These are phyloP conservation scores for Geotrichum reessii DNA, from an alignment of 1,139 yeast species.

Conservation along the genomic window DNA sequence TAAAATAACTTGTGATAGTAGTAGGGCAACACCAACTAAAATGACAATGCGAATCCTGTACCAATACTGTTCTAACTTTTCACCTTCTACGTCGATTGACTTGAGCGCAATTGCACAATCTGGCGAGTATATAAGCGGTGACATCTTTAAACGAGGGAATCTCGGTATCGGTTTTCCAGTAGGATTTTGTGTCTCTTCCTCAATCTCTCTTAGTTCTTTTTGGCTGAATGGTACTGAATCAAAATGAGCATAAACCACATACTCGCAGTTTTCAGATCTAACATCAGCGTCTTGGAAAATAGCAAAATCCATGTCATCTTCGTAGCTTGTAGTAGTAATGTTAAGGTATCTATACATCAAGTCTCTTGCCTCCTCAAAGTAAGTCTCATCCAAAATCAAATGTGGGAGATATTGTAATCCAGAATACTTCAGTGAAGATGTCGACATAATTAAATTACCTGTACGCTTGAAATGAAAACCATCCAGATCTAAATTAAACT, in stretches of 20 bases:
- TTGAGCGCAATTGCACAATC: conserved; percentile 68
- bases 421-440: conserved; percentile 68
- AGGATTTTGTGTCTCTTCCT: conserved; percentile 65
- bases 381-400: conserved; percentile 34
- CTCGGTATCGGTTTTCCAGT: conserved; percentile 64
- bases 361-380: conserved; percentile 41
- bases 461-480: conserved; percentile 69
- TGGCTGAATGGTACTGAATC: conserved; percentile 51
- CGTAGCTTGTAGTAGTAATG: conserved; percentile 31
- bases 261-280: conserved; percentile 56
- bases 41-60: conserved; percentile 31
- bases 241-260: conserved; percentile 60
- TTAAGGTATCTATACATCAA: conserved; percentile 42
- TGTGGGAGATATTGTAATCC: conserved; percentile 61
- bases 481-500: conserved; percentile 39
- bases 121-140: conserved; percentile 71
- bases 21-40: conserved; percentile 43
- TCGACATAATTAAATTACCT: conserved; percentile 60
- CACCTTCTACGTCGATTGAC: conserved; percentile 48
- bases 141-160: conserved; percentile 52
- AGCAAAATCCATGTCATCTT: conserved; percentile 28
- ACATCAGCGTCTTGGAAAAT: conserved; percentile 23
- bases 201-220: conserved; percentile 55
- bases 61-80: conserved; percentile 49
- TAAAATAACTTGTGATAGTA: conserved; percentile 46